phyloP scores from a whole-genome alignment of 2,329 filamentous ascomycete genomes.

The Ilyonectria sp. region DNA sequence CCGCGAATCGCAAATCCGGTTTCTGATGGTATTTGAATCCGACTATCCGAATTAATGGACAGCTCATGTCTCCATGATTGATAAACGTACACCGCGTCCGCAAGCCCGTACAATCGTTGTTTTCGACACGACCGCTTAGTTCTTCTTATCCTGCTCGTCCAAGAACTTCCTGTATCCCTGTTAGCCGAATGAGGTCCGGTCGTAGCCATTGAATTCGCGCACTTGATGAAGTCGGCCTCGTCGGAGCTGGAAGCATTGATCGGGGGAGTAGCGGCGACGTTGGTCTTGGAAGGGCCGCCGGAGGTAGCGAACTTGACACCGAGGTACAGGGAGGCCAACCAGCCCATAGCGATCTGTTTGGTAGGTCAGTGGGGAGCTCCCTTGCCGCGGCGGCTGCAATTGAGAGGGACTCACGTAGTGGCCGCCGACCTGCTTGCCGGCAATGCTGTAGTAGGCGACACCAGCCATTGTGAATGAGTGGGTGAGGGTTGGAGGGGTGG shows the following conservation, averaged over 20 bases:
- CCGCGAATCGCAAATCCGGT: conserved; percentile 42
- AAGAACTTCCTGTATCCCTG: conserved; percentile 55
- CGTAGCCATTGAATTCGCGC: conserved; percentile 53
- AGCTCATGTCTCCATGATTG: conserved; percentile 45
- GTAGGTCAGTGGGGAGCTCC: conserved; percentile 38
- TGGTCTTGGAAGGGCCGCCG: conserved; percentile 62
- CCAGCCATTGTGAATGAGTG: conserved; percentile 55
- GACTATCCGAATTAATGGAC: conserved; percentile 43
- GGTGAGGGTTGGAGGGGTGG: conserved; percentile 43
- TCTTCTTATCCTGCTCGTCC: conserved; percentile 59
- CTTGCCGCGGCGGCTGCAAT: conserved; percentile 27
- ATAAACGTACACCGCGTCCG: conserved; percentile 55
- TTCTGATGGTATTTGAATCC: conserved; percentile 46
- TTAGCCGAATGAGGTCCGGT: conserved; percentile 44
- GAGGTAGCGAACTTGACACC: conserved; percentile 61
- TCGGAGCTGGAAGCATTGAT: conserved; percentile 75
- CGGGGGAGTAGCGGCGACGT: conserved; percentile 65
- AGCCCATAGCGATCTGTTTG: conserved; percentile 70
- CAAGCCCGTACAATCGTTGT: conserved; percentile 44
- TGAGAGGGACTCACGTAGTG: conserved; percentile 68
- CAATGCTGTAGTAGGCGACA: conserved; percentile 65
- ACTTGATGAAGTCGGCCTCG: conserved; percentile 78
- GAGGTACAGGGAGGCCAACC: conserved; percentile 66
- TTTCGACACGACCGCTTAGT: conserved; percentile 48
- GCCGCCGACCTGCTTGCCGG: conserved; percentile 73